phyloP scores from a whole-genome alignment of 2,329 filamentous ascomycete genomes.

The Phoma sp. region DNA sequence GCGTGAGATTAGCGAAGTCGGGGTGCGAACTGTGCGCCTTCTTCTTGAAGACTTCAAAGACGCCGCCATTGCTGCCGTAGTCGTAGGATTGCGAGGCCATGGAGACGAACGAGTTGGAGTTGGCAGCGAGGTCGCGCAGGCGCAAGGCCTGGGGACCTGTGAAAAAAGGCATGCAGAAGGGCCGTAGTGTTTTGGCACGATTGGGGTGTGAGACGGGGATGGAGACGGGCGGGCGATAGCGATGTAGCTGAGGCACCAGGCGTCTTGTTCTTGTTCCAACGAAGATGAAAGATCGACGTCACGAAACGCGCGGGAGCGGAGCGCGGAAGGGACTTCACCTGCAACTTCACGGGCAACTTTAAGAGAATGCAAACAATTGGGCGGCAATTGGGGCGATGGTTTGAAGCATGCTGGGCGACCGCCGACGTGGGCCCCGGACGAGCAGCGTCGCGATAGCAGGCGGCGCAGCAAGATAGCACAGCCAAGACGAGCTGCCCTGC shows the following conservation, averaged over 20 bases:
- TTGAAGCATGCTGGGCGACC: background rate
- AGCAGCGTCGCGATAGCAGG: background rate
- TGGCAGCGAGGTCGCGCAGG: constrained; percentile 35
- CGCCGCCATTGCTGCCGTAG: constrained; percentile 35
- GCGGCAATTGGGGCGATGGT: constrained; percentile 3
- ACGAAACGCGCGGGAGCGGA: constrained; percentile 23
- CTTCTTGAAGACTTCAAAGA: constrained; percentile 42
- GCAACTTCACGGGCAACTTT: constrained; percentile 10
- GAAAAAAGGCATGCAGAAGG: constrained; percentile 40
- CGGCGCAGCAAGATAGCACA: constrained; percentile 1
- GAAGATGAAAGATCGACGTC: constrained; percentile 22
- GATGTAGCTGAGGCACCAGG: constrained; percentile 2
- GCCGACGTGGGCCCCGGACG: constrained; percentile 5
- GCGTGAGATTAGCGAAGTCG: constrained; percentile 70
- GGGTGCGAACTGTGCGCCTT: constrained; percentile 60
- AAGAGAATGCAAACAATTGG: constrained; percentile 3
- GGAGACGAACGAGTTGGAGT: constrained; percentile 35
- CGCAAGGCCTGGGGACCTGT: constrained; percentile 44
- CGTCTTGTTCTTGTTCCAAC: constrained; percentile 26
- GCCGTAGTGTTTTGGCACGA: background rate
- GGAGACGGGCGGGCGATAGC: constrained; percentile 5
- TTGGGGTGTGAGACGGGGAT: constrained; percentile 14
- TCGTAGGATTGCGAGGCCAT: constrained; percentile 44
- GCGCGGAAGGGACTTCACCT: background rate
- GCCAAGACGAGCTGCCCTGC: background rate